Percentiles rank a stretch among this genome's conserved stretches.
Conservation (phyloP, 495 filamentous ascomycete species). For the Neurospora sp. region DNA sequence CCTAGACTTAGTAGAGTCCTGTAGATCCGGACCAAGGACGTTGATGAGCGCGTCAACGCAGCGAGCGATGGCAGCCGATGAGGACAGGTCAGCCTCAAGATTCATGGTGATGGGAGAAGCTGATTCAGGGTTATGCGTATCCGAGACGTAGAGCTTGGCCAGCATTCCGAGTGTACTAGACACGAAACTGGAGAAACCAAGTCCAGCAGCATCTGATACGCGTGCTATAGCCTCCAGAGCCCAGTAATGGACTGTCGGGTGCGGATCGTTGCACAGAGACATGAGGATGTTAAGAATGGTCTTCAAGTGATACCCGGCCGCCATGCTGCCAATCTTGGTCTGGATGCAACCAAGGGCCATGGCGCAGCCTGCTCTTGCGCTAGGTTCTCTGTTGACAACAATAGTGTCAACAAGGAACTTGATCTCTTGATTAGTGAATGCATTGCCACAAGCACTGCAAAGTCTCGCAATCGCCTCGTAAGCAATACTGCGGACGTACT, state of each 20-base stretch:
- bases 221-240: slow-evolving; percentile 79
- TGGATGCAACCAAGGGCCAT: slow-evolving; percentile 90
- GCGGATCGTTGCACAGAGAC: slow-evolving; percentile 93
- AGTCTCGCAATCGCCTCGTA: slow-evolving; percentile 83
- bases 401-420: slow-evolving; percentile 91
- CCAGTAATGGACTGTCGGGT: slow-evolving; percentile 93
- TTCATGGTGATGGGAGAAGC: slow-evolving; percentile 72
- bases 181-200: slow-evolving; percentile 84
- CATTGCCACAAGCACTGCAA: slow-evolving; percentile 78
- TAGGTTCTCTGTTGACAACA: slow-evolving; percentile 84
- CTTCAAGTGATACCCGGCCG: slow-evolving; percentile 92
- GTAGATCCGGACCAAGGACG: slow-evolving; percentile 88
- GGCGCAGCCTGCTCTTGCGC: slow-evolving; percentile 85
- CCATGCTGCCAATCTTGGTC: slow-evolving; percentile 93
- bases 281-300: slow-evolving; percentile 90
- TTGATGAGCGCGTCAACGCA: slow-evolving; percentile 94
- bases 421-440: slow-evolving; percentile 79
- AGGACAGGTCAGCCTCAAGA: slow-evolving; percentile 70
- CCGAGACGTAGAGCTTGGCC: slow-evolving; percentile 79
- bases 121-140: slow-evolving; percentile 84
- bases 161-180: slow-evolving; percentile 86
- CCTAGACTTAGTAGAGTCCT: slow-evolving; percentile 83
- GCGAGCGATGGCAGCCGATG: slow-evolving; percentile 69
- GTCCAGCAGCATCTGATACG: slow-evolving; percentile 84
- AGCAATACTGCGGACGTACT: slow-evolving; percentile 74